Base-by-base conservation (phyloP, 306 rosid genomes). In the Fagus crenata region DNA sequence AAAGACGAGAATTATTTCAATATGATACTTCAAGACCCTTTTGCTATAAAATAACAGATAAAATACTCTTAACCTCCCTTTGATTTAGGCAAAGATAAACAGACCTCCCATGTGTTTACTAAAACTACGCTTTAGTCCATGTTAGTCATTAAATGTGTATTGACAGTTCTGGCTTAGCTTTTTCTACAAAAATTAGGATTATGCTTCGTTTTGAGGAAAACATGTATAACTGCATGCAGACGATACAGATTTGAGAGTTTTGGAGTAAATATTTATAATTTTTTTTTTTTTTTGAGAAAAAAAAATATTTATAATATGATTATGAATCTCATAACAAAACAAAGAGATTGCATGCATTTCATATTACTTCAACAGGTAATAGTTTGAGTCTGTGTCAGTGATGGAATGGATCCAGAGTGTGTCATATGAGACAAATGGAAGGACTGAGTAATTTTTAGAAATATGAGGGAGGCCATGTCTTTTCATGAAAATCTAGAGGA, bases 1-100 rank as follows among this genome's bases (percentile, higher is more conserved):
- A 58, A 63, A 28, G 71, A 41, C 33, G 4, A 28, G 64, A 49
- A 28, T 68, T 76, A 49, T 79, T 61, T 64, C 58, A 61, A 65
- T 28, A 49, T 73, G 46, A 46, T 63, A 82, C 36, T 73, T 61
- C 64, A 73, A 61, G 72, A 61, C 42, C 15, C 39, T 63, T 53
- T 82, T 22, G 51, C 18, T 68, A 73, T 36, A 33, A 17, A 67
- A 60, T 7, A 60, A 1, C 11, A 7, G 51, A 46, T 9, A 12
- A 12, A 46, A 11, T 46, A 9, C 11, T 12, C 51, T 22, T 14
- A 46, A 46, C 8, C 14, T 46, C 51, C 51, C 51, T 46, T 11
- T 46, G 51, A 9, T 46, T 46, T 46, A 46, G 51, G 51, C 51
- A 46, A 46, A 46, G 51, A 46, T 14, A 22, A 22, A 46, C 51